Evolutionary conservation across 148 eudicot genomes (phyloP).

Genomic region (Cornus kousa): DNA sequence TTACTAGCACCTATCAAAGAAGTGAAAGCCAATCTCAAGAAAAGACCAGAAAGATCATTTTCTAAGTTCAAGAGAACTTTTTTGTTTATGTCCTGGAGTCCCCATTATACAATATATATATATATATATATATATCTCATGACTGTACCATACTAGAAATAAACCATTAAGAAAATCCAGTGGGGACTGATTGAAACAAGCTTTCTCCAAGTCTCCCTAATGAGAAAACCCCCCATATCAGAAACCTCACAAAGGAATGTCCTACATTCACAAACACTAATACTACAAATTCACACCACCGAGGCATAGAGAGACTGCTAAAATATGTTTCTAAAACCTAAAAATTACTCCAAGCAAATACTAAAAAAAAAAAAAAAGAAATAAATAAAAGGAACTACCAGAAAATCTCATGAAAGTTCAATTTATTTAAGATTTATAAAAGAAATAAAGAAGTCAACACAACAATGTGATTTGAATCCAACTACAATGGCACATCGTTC

Average conservation of each 20-base stretch:
- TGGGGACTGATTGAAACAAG: neutral
- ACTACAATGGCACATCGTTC: slow-evolving; percentile 7
- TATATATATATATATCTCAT: too few relatives aligned
- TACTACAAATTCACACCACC: too few relatives aligned
- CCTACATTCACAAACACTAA: too few relatives aligned
- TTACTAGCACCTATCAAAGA: neutral
- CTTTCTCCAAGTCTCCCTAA: neutral
- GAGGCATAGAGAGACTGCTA: too few relatives aligned
- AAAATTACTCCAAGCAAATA: neutral
- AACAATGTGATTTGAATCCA: neutral
- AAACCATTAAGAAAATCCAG: neutral
- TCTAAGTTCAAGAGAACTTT: neutral
- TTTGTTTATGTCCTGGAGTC: neutral
- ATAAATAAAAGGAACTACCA: neutral
- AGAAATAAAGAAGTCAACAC: neutral
- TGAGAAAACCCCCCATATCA: neutral
- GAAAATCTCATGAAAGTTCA: neutral
- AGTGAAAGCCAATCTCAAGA: neutral
- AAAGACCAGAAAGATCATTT: neutral
- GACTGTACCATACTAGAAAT: neutral
- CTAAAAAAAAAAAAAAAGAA: neutral
- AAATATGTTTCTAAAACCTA: neutral
- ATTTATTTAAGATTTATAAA: too few relatives aligned
- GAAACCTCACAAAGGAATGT: neutral
- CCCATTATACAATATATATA: too few relatives aligned